phyloP scores from a whole-genome alignment of 192 early-diverging fungal species.

The Coemansia reversa region DNA sequence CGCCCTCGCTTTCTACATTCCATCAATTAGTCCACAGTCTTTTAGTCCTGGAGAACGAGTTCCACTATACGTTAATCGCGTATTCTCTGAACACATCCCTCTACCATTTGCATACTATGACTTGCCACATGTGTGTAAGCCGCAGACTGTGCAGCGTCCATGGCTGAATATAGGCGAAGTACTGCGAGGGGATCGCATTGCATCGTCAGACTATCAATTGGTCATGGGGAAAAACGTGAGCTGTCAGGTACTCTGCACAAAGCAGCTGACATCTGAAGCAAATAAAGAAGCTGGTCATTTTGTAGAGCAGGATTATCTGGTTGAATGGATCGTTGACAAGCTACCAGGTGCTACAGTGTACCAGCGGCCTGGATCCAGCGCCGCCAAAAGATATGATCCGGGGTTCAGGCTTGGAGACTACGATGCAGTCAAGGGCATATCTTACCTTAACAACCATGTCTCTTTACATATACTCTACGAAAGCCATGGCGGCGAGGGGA shows the following conservation, averaged over 20 bases:
- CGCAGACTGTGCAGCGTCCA: constrained; percentile 24
- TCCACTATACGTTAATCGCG: constrained; percentile 66
- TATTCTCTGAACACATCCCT: constrained; percentile 66
- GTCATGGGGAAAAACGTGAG: constrained; percentile 47
- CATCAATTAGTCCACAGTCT: constrained; percentile 43
- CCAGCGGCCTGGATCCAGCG: constrained; percentile 4
- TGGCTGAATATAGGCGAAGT: constrained; percentile 65
- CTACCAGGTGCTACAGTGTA: constrained; percentile 62
- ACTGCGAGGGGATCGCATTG: constrained; percentile 70
- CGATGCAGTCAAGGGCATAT: constrained; percentile 33
- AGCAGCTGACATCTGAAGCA: constrained; percentile 40
- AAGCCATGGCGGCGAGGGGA: constrained; percentile 22
- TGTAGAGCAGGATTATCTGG: constrained; percentile 60
- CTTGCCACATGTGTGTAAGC: constrained; percentile 63
- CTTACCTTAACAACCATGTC: constrained; percentile 69
- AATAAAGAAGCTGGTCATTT: constrained; percentile 53
- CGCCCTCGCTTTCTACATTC: constrained; percentile 46
- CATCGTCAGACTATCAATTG: constrained; percentile 58
- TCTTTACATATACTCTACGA: constrained; percentile 62
- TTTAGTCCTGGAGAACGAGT: constrained; percentile 56
- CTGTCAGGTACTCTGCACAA: constrained; percentile 61
- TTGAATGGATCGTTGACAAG: constrained; percentile 71
- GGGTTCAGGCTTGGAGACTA: constrained; percentile 63
- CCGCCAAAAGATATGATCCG: constrained; percentile 52
- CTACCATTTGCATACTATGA: constrained; percentile 66